Evolutionary conservation across 1,284 basidiomycete species (phyloP).

Genomic region (Inonotus obliquus): DNA sequence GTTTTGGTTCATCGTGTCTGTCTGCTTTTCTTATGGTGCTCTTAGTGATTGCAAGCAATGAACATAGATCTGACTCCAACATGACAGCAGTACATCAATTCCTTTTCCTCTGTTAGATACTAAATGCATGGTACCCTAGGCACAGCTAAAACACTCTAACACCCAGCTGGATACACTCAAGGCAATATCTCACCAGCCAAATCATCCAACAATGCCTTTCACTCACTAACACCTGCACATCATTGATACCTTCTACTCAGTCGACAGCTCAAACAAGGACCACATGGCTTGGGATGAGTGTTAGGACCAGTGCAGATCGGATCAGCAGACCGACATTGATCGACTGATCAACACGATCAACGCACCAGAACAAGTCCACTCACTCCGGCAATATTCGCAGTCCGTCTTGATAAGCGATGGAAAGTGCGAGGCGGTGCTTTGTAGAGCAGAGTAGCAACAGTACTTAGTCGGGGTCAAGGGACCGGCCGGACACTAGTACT

Average conservation of each 20-base stretch:
- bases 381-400: too few relatives aligned
- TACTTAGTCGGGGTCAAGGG: too few relatives aligned
- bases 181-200: conserved; percentile 39
- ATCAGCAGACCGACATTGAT: too few relatives aligned
- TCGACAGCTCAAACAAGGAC: conserved; percentile 58
- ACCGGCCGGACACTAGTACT: too few relatives aligned
- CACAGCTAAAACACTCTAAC: conserved; percentile 86
- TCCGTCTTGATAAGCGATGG: too few relatives aligned
- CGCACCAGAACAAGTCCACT: too few relatives aligned
- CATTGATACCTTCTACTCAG: conserved; percentile 76
- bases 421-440: too few relatives aligned
- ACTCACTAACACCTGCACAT: conserved; percentile 77
- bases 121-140: conserved; percentile 38
- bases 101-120: conserved; percentile 17
- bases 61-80: conserved; percentile 83
- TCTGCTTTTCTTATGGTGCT: too few relatives aligned
- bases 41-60: conserved; percentile 53
- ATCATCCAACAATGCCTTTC: conserved; percentile 53
- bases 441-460: too few relatives aligned
- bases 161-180: conserved; percentile 76
- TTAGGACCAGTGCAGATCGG: too few relatives aligned
- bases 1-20: too few relatives aligned
- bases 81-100: conserved; percentile 73
- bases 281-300: conserved; percentile 87
- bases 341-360: too few relatives aligned